These are phyloP conservation scores for Zancudomyces culisetae DNA, from an alignment of 371 early-diverging fungal species.

Conservation along the genomic window DNA sequence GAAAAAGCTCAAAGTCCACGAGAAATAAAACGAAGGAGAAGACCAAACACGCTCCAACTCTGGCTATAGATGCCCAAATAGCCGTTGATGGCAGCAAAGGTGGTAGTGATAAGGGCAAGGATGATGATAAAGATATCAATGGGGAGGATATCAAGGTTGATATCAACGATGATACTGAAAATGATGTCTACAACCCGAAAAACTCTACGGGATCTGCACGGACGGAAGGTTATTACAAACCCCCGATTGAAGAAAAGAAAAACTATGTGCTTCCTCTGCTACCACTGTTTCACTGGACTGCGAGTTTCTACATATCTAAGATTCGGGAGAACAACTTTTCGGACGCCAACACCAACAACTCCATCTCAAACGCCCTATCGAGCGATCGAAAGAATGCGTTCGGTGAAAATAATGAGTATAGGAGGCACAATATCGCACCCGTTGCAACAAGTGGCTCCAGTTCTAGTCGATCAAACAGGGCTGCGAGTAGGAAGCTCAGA, in stretches of 20 bases:
- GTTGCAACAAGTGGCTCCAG: conserved; percentile 8
- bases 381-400: conserved; percentile 13
- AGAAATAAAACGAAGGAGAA: not conserved
- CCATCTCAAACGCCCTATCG: not conserved
- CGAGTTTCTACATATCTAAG: conserved; percentile 19
- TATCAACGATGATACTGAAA: not conserved
- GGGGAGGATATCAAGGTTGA: not conserved
- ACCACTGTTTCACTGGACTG: conserved; percentile 27
- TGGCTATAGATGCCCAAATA: not conserved
- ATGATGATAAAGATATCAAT: not conserved
- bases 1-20: not conserved
- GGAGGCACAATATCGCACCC: conserved; percentile 6
- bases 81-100: no score
- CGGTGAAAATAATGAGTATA: conserved; percentile 9
- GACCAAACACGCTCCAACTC: not conserved
- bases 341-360: not conserved
- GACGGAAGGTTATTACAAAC: conserved; percentile 47
- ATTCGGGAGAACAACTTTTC: not conserved
- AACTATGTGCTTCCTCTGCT: conserved; percentile 39
- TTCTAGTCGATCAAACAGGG: conserved; percentile 19
- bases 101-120: not conserved
- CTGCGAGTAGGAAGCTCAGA: conserved; percentile 23
- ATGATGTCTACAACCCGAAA: conserved; percentile 25
- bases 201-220: conserved; percentile 61
- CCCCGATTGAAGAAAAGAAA: conserved; percentile 44